phyloP scores from a whole-genome alignment of 2,329 filamentous ascomycete species.

The Aspergillus arachidicola region DNA sequence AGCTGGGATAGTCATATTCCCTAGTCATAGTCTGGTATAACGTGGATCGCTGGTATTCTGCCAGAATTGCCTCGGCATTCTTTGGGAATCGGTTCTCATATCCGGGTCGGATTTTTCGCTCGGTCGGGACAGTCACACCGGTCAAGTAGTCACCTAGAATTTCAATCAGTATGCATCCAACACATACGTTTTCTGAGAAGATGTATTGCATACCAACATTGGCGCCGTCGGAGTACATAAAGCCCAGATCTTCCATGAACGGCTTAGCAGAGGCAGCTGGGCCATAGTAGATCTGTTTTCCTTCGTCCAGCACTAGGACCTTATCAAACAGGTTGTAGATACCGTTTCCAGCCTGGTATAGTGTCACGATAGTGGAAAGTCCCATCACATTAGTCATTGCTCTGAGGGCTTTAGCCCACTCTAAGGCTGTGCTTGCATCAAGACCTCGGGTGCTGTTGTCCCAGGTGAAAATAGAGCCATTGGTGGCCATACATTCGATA shows the following conservation, averaged over 20 bases:
- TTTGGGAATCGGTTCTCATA: constrained; percentile 50
- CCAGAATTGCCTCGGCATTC: constrained; percentile 47
- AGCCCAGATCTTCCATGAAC: constrained; percentile 67
- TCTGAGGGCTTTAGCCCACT: constrained; percentile 59
- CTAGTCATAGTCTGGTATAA: constrained; percentile 57
- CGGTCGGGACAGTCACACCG: constrained; percentile 62
- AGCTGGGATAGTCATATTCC: constrained; percentile 51
- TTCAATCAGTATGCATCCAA: neutral
- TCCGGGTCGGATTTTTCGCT: constrained; percentile 47
- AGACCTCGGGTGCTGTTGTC: constrained; percentile 66
- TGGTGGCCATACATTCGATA: constrained; percentile 60
- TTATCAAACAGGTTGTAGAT: constrained; percentile 71
- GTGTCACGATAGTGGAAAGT: constrained; percentile 60
- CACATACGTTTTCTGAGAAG: neutral
- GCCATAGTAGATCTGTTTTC: constrained; percentile 67
- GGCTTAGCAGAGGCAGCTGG: constrained; percentile 58
- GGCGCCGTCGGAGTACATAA: constrained; percentile 61
- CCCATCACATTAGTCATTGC: constrained; percentile 62
- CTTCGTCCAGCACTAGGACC: constrained; percentile 64
- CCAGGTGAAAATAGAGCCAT: constrained; percentile 62
- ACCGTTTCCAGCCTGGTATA: constrained; percentile 27
- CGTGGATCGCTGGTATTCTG: constrained; percentile 57
- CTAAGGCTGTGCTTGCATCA: constrained; percentile 63
- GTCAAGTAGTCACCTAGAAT: constrained; percentile 64
- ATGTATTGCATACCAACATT: constrained; percentile 54